phyloP scores from a whole-genome alignment of 2,329 filamentous ascomycete genomes.

The Pestalotiopsis sp. region DNA sequence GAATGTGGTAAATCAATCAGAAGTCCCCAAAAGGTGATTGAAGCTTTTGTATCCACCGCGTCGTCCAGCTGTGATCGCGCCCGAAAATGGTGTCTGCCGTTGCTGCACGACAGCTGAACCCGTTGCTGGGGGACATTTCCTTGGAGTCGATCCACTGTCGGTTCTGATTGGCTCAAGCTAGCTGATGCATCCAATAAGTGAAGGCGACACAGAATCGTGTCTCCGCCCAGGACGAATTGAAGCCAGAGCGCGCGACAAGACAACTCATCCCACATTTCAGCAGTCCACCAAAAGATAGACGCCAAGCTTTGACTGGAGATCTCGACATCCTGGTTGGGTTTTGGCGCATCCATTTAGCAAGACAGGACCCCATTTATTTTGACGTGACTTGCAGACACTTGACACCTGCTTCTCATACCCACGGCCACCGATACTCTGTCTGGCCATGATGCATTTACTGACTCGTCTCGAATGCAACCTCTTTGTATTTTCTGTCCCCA shows the following conservation, averaged over 20 bases:
- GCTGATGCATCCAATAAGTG: not conserved
- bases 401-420: not conserved
- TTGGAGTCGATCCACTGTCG: not conserved
- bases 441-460: not conserved
- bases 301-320: not conserved
- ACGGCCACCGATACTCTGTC: not conserved
- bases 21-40: not conserved
- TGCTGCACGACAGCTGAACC: slow-evolving; percentile 12
- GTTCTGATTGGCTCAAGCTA: not conserved
- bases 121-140: slow-evolving; percentile 6
- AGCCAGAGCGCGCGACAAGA: not conserved
- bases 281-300: not conserved
- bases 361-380: not conserved
- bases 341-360: too few species aligned
- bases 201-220: not conserved
- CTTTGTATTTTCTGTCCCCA: not conserved
- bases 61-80: not conserved
- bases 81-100: not conserved
- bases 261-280: slow-evolving; percentile 13
- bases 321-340: too few species aligned
- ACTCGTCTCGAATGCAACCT: not conserved
- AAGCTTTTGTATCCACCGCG: not conserved
- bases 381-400: not conserved
- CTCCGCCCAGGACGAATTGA: slow-evolving; percentile 6
- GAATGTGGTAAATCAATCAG: not conserved